Conservation (phyloP, 2,329 filamentous ascomycete species). For the Trichophyton schoenleinii region DNA sequence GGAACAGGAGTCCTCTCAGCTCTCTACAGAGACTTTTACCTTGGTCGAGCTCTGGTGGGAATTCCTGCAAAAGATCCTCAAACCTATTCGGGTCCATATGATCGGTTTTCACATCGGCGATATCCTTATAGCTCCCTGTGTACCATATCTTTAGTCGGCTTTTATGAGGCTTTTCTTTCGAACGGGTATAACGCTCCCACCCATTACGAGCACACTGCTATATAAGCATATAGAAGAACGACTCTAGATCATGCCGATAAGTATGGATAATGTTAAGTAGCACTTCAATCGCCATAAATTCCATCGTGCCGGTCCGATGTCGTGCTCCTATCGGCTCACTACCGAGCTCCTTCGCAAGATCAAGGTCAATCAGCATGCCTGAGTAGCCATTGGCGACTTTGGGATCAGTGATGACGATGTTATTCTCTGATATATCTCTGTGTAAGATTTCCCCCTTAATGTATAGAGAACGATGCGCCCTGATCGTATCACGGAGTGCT, state of each 20-base stretch:
- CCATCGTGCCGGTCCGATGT: slow-evolving; percentile 13
- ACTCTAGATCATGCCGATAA: slow-evolving; percentile 24
- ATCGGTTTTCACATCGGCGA: slow-evolving; percentile 14
- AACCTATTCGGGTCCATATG: slow-evolving; percentile 16
- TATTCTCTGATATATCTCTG: slow-evolving; percentile 27
- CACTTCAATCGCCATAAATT: slow-evolving; percentile 28
- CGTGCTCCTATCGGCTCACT: slow-evolving; percentile 10
- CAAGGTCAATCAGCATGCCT: slow-evolving; percentile 28
- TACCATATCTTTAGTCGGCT: slow-evolving; percentile 18
- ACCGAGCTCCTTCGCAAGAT: slow-evolving; percentile 21
- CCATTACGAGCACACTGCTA: slow-evolving; percentile 11
- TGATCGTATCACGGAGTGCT: slow-evolving; percentile 25
- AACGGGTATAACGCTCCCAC: neutral
- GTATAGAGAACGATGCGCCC: slow-evolving; percentile 25
- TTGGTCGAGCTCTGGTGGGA: slow-evolving; percentile 16
- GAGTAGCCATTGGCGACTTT: slow-evolving; percentile 7
- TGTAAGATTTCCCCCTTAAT: slow-evolving; percentile 25
- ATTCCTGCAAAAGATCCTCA: slow-evolving; percentile 16
- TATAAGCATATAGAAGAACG: slow-evolving; percentile 24
- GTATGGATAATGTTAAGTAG: slow-evolving; percentile 21
- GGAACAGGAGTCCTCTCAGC: slow-evolving; percentile 3
- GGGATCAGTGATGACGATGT: slow-evolving; percentile 27
- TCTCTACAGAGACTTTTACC: slow-evolving; percentile 17
- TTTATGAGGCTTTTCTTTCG: neutral
- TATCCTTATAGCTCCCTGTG: slow-evolving; percentile 18